Percentiles rank a stretch among this genome's conserved stretches.
Evolutionary conservation across 2,329 filamentous ascomycete genomes (phyloP).

Genomic region (Cladosporium velox): DNA sequence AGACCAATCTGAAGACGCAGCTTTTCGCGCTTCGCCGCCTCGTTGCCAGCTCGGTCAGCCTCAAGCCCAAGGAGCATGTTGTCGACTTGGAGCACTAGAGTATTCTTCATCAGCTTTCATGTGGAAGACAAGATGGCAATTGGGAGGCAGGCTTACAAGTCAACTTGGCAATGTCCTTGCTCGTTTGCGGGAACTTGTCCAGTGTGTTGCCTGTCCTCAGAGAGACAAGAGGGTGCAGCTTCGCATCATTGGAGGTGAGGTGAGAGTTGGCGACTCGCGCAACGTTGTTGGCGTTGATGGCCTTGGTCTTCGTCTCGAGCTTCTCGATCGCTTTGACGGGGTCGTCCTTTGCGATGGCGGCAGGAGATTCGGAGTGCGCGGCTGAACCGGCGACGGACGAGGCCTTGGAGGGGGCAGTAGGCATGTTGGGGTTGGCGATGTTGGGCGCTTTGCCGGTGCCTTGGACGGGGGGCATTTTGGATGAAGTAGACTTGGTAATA

Average conservation of each 20-base stretch:
- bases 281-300: constrained; percentile 37
- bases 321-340: constrained; percentile 33
- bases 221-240: constrained; percentile 33
- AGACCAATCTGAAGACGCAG: constrained; percentile 37
- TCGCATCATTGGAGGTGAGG: constrained; percentile 33
- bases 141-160: constrained; percentile 27
- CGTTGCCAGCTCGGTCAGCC: constrained; percentile 34
- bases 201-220: constrained; percentile 36
- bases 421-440: constrained; percentile 22
- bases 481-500: too few relatives aligned
- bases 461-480: constrained; percentile 18
- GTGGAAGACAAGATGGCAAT: not conserved
- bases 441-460: constrained; percentile 18
- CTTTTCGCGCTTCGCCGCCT: constrained; percentile 34
- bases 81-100: constrained; percentile 33
- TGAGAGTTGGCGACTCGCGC: constrained; percentile 38
- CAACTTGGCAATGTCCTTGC: constrained; percentile 35
- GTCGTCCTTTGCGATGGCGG: constrained; percentile 28
- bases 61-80: constrained; percentile 35
- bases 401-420: constrained; percentile 23
- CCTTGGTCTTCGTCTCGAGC: constrained; percentile 33
- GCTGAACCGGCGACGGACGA: constrained; percentile 22
- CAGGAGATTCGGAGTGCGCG: constrained; percentile 21
- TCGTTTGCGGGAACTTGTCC: constrained; percentile 36
- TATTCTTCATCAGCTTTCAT: not conserved